Percentiles rank a stretch among this genome's conserved stretches.
Evolutionary conservation across 2,329 filamentous ascomycete genomes (phyloP).

Genomic region (Botrytis squamosa): DNA sequence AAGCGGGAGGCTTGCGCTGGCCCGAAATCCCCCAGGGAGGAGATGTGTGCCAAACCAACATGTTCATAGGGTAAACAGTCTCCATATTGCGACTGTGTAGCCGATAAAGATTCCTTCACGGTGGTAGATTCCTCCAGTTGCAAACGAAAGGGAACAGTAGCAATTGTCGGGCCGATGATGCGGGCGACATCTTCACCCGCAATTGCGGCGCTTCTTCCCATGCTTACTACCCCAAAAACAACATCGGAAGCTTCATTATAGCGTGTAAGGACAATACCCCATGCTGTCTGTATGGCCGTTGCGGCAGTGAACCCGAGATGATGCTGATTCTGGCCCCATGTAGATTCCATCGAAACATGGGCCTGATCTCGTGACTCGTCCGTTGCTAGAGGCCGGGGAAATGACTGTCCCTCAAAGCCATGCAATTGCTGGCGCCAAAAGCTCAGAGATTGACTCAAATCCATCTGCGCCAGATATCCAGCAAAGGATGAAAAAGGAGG

Average conservation of each 20-base stretch:
- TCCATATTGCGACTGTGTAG: not conserved
- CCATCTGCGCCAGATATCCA: not conserved
- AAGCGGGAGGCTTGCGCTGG: not conserved
- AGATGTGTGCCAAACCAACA: not conserved
- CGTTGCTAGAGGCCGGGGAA: not conserved
- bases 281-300: conserved; percentile 34
- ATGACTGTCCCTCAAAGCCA: not conserved
- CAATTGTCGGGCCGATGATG: not conserved
- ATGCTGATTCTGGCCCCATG: not conserved
- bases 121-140: not conserved
- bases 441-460: not conserved
- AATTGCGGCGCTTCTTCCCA: conserved; percentile 41
- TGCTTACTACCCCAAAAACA: conserved; percentile 45
- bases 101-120: not conserved
- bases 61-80: not conserved
- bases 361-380: not conserved
- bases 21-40: not conserved
- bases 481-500: not conserved
- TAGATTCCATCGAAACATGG: not conserved
- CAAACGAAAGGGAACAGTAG: not conserved
- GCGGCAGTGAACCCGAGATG: not conserved
- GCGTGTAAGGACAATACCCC: conserved; percentile 42
- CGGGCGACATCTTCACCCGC: not conserved
- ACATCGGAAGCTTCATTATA: conserved; percentile 43
- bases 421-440: not conserved